Evolutionary conservation across 768 basidiomycete genomes (phyloP), one percentile per base, ranked within the genome.

Genomic region (Terana coerulea): DNA sequence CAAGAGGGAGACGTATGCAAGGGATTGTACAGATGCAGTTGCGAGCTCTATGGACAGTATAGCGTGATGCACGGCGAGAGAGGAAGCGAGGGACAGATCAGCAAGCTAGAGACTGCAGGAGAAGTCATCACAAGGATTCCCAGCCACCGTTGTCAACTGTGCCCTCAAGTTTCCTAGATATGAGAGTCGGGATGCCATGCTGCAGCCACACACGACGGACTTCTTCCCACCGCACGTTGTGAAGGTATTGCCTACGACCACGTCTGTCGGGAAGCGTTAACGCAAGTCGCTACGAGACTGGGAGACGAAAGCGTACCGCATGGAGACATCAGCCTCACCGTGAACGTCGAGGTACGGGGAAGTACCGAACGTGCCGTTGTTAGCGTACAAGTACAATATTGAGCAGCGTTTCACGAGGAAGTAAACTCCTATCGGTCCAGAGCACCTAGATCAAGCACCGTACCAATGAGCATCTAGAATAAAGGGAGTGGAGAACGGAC

Each of bases 331-430:
- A 2, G 92, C 79, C 61, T 98, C 97, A 1, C 95, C 97, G 54
- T 98, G 97, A 1, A 81, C 80, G 60, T 99, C 97, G 34, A 98
- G 77, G 61, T 97, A 98, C 0, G 95, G 94, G 26, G 95, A 88
- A 12, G 83, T 79, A 1, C 79, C 77, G 68, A 95, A 98, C 3
- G 90, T 83, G n/a, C 95, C 97, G 44, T 86, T 91, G 55, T 83
- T 84, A 26, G 86, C 86, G 62, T 92, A 94, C 15, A 98, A 76
- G 66, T 90, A 98, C 12, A 98, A 65, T 51, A 98, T 63, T n/a
- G 86, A 81, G 69, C 93, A 97, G 17, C 92, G 84, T 65, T 95
- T 95, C 58, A 98, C 84, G 36, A 93, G 78, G 69, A 95, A 95
- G 67, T 86, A 99, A 42, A 97, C 68, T 2, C 94, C 97, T 40